These are phyloP conservation scores for Psilocybe subaeruginosa DNA, from an alignment of 768 basidiomycete genomes.

Conservation along the genomic window DNA sequence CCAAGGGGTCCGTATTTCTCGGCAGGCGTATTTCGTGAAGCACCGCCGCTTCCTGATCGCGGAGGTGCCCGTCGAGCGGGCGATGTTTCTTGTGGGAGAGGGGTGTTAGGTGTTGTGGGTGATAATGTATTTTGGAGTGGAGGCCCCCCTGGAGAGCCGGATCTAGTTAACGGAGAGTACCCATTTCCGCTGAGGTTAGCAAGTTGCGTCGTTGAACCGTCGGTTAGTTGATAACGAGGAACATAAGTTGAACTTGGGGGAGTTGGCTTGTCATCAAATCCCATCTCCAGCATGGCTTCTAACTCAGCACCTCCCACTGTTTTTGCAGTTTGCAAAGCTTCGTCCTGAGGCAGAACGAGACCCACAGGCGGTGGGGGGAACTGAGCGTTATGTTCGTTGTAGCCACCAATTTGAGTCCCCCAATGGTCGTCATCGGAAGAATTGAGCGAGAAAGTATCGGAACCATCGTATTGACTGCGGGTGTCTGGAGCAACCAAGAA, in stretches of 20 bases:
- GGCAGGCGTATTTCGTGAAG: slow-evolving; percentile 27
- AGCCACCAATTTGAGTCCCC: slow-evolving; percentile 93
- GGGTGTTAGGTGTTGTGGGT: slow-evolving; percentile 41
- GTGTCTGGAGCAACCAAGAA: slow-evolving; percentile 60
- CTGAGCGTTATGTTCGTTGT: slow-evolving; percentile 82
- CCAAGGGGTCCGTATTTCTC: slow-evolving; percentile 59
- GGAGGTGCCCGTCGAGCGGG: slow-evolving; percentile 9
- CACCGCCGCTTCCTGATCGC: slow-evolving; percentile 15
- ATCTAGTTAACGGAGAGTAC: slow-evolving; percentile 57
- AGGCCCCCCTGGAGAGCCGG: slow-evolving; percentile 44
- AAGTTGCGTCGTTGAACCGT: slow-evolving; percentile 51
- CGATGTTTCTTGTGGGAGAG: slow-evolving; percentile 19
- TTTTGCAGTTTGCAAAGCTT: slow-evolving; percentile 39
- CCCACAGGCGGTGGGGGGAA: slow-evolving; percentile 89
- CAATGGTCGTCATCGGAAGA: slow-evolving; percentile 96
- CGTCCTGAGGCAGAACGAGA: slow-evolving; percentile 47
- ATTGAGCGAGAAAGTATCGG: slow-evolving; percentile 78
- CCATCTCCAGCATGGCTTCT: slow-evolving; percentile 90
- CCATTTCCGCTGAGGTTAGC: slow-evolving; percentile 48
- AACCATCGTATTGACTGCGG: slow-evolving; percentile 72
- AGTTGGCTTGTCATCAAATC: slow-evolving; percentile 77
- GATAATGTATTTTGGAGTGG: slow-evolving; percentile 37
- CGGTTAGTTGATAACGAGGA: slow-evolving; percentile 66
- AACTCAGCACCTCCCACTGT: slow-evolving; percentile 75
- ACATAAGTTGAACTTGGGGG: slow-evolving; percentile 47